Base-by-base conservation (phyloP, 148 eudicot genomes). In the Chenopodium quinoa region DNA sequence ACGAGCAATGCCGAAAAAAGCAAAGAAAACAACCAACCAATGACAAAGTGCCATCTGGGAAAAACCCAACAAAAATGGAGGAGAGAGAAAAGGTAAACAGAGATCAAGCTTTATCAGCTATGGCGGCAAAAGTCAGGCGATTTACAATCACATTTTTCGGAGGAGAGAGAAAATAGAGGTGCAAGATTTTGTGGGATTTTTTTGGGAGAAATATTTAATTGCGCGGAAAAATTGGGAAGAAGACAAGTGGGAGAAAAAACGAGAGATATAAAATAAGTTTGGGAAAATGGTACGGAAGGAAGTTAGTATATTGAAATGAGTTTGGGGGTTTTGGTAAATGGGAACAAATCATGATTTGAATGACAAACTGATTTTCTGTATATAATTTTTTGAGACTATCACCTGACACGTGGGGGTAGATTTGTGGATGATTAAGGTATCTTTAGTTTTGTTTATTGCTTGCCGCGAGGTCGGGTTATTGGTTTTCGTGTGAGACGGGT, bases 21-120 rank as follows among this genome's bases (percentile, higher is more conserved):
- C 81, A 23, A 76, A 77, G 14, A 88, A 60, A 11, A 90, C 54
- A 63, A 80, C 23, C 47, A 70, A 46, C 80, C 77, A 52, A 75
- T 81, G 82, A 80, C 46, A 76, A 66, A 77, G 80, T 10, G 82
- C 86, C 93, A 90, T 87, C 77, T 47, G 80, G 32, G 13, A n/a
- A 76, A 68, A 14, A 60, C 7, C 7, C 14, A 60, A 7, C 2
- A 5, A 0, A 23, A 58, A 40, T 16, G 0, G 68, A 76, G 19
- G 78, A 54, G 44, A 58, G 29, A 52, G 1, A 79, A 54, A 70
- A 16, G 4, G 17, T 4, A 6, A 19, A 71, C 12, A 9, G 32
- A 72, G n/a, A 72, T 50, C 54, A 50, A 50, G 54, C 54, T 50
- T 40, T 50, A 65, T 4, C 27, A 65, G 65, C 76, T 63, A 73